Base-by-base conservation (phyloP, 1,139 yeast genomes). In the Ogataea hybrid region DNA sequence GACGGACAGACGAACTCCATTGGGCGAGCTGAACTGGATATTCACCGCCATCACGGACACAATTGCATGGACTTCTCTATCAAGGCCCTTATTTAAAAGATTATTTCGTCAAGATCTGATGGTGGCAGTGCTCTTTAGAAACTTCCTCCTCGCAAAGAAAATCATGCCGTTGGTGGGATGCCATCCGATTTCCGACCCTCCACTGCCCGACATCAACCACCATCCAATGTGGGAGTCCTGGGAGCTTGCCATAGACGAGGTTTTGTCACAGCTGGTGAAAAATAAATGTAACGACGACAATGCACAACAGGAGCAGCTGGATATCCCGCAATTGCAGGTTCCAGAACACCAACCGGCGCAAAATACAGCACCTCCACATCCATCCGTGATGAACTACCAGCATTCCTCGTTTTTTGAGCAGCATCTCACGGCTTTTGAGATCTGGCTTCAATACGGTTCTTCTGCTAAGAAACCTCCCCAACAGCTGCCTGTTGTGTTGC, bases 161-260 rank as follows among this genome's bases (percentile, higher is more conserved):
- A 85, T 92, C 39, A 89, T 94, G 97, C 89, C 97, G 6, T 84
- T 85, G 54, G 81, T 86, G 54, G 89, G 90, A 49, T 90, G 97
- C 61, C 95, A 89, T 60, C 98, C 98, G 2, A 80, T 90, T 4
- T 87, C 96, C 28, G 95, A 88, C 51, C 99, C 99, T 0, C 89
- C 87, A 10, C 69, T 92, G 31, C 98, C 98, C 0, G 90, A 88
- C 44, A 79, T 82, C 2, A 78, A 87, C 40, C 76, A 77, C 49
- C 97, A 94, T 60, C 81, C 95, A 10, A 84, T 92, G 88, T 92
- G 99, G 99, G 95, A 89, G 50, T 84, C 97, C 0, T 92, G 98
- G 98, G 98, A 94, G 60, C 70, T 92, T 56, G 97, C 98, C 0
- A 84, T 92, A 37, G 97, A 92, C 62, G 97, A 92, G 58, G 95